phyloP scores from a whole-genome alignment of 345 rosid genomes.

The Hypericum perforatum region DNA sequence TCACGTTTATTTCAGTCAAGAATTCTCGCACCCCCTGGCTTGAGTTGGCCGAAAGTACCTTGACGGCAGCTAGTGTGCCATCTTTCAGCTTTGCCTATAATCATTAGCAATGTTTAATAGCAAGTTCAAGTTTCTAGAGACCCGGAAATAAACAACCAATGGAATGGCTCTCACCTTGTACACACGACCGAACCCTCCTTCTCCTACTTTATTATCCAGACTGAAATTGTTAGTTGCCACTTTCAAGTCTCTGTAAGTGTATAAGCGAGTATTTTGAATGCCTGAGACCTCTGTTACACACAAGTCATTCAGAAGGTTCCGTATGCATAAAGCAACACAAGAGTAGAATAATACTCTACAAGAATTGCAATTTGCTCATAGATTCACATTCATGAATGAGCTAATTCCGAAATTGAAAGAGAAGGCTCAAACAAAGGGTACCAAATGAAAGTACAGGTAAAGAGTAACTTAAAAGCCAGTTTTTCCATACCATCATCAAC shows the following conservation, averaged over 20 bases:
- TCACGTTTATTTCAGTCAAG: conserved; percentile 53
- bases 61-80: conserved; percentile 45
- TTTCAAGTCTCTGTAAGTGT: conserved; percentile 37
- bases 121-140: neutral
- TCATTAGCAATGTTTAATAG: neutral
- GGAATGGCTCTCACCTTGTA: conserved; percentile 44
- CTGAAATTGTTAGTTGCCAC: conserved; percentile 45
- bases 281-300: conserved; percentile 39
- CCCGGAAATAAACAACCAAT: neutral
- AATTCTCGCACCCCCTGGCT: conserved; percentile 58
- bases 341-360: neutral
- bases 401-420: too few species aligned
- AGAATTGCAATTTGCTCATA: neutral
- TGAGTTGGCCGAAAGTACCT: conserved; percentile 52
- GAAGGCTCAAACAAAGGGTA: neutral
- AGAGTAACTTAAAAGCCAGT: neutral
- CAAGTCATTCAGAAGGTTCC: conserved; percentile 8
- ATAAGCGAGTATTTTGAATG: conserved; percentile 27
- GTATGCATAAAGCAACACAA: neutral
- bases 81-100: conserved; percentile 48
- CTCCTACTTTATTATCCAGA: conserved; percentile 46
- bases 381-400: neutral
- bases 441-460: neutral
- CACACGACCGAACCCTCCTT: conserved; percentile 69
- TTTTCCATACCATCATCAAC: conserved; percentile 41